Evolutionary conservation across 208 protist genomes (phyloP), one percentile per base, ranked within the genome.

Genomic region (Leishmania lainsoni): DNA sequence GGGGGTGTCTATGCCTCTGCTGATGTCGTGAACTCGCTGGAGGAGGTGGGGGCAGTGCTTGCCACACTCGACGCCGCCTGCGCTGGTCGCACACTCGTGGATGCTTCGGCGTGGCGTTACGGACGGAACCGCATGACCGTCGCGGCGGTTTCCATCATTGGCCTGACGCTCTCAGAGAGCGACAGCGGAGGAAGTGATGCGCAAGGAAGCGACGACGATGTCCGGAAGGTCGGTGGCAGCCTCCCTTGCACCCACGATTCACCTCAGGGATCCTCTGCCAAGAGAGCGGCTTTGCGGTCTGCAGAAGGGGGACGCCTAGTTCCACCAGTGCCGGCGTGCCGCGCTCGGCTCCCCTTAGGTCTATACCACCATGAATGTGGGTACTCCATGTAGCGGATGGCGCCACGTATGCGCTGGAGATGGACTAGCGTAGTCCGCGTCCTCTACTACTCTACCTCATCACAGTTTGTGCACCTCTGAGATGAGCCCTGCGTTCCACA

Each of bases 51-150:
- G 22, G 68, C 75, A n/a, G 89, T 93, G 68, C 81, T 95, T 8
- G 86, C 83, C 26, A 79, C 71, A 22, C 58, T 95, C 22, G 84
- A 85, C 78, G 77, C 79, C 9, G 86, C 79, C 17, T 93, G 88
- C 56, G 78, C 80, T 20, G 80, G 79, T 20, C 92, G 92, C 29
- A 93, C 87, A 22, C 49, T 91, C 20, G 35, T 83, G 5, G 88
- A 90, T 61, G 39, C 61, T 0, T 85, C 83, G 1, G 85, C 89
- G 29, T 95, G 89, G 87, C 87, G 87, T 12, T 94, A 95, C 75
- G 92, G 90, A 16, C 79, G 92, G 39, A 95, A 95, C 72, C 90
- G 89, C 66, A 75, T 93, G 29, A 59, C 81, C 26, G 81, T 95
- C 16, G 92, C 86, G 0, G 87, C 75, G 0, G 82, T 81, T 3